Percentiles rank a stretch among this genome's conserved stretches.
These are phyloP conservation scores for Ustilago shanxiensis DNA, from an alignment of 1,284 basidiomycete genomes.

Conservation along the genomic window DNA sequence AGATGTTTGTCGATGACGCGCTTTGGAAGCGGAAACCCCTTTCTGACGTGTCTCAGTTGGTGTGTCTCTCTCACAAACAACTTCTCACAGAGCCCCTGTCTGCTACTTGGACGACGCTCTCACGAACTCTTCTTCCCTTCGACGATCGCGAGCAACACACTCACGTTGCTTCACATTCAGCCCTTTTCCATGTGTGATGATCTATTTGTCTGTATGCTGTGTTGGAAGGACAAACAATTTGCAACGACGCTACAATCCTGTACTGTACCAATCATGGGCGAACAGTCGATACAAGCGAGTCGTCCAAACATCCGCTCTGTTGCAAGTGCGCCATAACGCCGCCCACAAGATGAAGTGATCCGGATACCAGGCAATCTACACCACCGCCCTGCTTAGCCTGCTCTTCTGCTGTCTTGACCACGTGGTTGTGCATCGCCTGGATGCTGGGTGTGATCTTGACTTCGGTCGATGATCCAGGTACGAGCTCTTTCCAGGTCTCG, in stretches of 20 bases:
- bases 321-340: constrained; percentile 80
- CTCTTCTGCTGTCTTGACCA: constrained; percentile 72
- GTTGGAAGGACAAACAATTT: neutral
- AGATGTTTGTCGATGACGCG: constrained; percentile 6
- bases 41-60: constrained; percentile 4
- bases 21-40: neutral
- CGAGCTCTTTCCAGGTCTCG: constrained; percentile 54
- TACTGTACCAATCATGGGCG: constrained; percentile 10
- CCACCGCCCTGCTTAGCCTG: constrained; percentile 68
- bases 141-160: neutral
- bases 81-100: neutral
- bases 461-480: constrained; percentile 20
- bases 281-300: constrained; percentile 54
- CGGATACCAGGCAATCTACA: constrained; percentile 83
- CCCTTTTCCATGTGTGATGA: neutral
- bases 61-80: neutral
- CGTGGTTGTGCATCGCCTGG: constrained; percentile 77
- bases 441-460: constrained; percentile 85
- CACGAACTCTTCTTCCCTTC: too few relatives aligned
- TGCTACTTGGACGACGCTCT: neutral
- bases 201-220: neutral
- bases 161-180: too few relatives aligned
- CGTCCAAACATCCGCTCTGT: constrained; percentile 55
- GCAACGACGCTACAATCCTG: too few relatives aligned
- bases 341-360: constrained; percentile 93